Base-by-base conservation (phyloP, 306 rosid species). In the Alnus glutinosa region DNA sequence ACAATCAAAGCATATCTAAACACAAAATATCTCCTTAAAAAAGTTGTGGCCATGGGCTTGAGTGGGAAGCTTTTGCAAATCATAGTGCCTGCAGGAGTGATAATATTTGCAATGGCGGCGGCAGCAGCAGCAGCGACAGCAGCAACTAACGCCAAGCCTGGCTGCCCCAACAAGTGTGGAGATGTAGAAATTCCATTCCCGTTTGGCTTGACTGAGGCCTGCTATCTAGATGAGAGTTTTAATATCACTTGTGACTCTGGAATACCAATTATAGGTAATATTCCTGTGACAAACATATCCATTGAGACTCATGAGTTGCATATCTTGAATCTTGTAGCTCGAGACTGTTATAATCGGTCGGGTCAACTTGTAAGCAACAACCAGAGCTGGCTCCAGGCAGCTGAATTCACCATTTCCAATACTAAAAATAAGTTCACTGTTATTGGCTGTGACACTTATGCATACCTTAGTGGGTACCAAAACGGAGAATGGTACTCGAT, bases 141-240 rank as follows among this genome's bases (percentile, higher is more conserved):
- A 34, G 2, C 37, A 34, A 34, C 37, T 34, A 34, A 1, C 2
- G 37, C 37, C 37, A 34, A 51, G 8, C 70, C 61, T 39, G 84
- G 80, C 18, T 83, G 87, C 76, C 57, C 1, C 2, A 14, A 39
- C 12, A 37, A 34, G 1, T 88, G 90, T 14, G 94, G 90, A 6
- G n/a, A 51, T 16, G 9, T 90, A 2, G 6, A 44, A 15, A 74
- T 90, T 67, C 88, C 87, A 30, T 90, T 83, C 63, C 94, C 92
- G 11, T 90, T 88, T 44, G 91, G 94, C 1, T 52, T 62, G 7
- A 63, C 5, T 0, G 0, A 3, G 1, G 32, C 5, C 6, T 87
- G 90, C 55, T 88, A 23, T 69, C 63, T 78, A 2, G 23, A 78
- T 1, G 0, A 1, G 0, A 28, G 0, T 0, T 88, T 87, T 37